Evolutionary conservation across 1,139 yeast genomes (phyloP), one percentile per base, ranked within the genome.

Genomic region (Pichia inconspicua): DNA sequence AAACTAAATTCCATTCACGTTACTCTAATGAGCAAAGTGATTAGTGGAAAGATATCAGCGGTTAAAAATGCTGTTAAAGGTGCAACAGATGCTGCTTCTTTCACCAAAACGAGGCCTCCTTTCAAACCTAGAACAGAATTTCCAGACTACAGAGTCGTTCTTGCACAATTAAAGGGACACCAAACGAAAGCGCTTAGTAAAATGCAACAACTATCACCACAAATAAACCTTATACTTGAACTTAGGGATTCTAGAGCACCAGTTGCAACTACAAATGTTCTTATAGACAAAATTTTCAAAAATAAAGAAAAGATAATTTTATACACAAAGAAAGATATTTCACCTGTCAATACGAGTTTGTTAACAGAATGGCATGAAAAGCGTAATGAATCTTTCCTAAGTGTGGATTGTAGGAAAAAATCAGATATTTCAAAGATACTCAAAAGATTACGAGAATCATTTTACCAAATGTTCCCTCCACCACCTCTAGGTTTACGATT

Each of bases 191-290:
- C 97, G 0, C 69, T 92, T 36, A 77, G 80, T 43, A 75, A 73
- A 55, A 78, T 90, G 67, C 75, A 82, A 12, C 80, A 78, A 48
- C 66, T 88, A 37, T 80, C 92, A 2, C 89, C 94, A 0, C 92
- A 86, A 56, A 74, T 89, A 32, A 96, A 92, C 61, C 65, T 88
- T 44, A 77, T 92, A 1, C 66, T 92, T 5, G 98, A 92, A 60
- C 75, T 92, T 3, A 68, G 97, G 59, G 98, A 92, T 62, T 73
- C 92, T 2, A 69, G 98, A 52, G 95, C 97, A 0, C 98, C 98
- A 0, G 59, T 90, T 4, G 76, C 94, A 5, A 83, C 96, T 2
- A 74, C 89, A 41, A 92, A 92, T 65, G 82, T 82, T 2, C 70
- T 90, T n/a, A 77, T 92, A 52, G 94, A 87, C 53, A 72, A 79